Base-by-base conservation (phyloP, 2,329 filamentous ascomycete species). In the Ophiocordyceps camponoti-saundersi region DNA sequence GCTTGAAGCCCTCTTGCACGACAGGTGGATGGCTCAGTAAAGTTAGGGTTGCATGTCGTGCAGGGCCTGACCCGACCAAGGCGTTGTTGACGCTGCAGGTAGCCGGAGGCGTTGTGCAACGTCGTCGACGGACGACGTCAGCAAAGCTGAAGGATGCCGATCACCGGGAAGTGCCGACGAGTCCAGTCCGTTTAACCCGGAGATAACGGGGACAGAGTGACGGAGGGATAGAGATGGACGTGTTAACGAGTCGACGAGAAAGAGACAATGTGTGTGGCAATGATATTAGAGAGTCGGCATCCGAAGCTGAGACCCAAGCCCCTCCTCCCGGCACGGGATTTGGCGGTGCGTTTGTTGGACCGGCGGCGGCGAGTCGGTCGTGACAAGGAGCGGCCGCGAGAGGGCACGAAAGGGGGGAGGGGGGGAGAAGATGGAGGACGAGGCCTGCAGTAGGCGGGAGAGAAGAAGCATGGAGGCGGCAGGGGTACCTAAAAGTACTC, bases 11-110 rank as follows among this genome's bases (percentile, higher is more conserved):
- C n/a, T 30, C 26, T 29, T 12, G 26, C 15, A 16, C 43, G 43
- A 44, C 40, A 42, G 18, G 26, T 32, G 23, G 22, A 44, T n/a
- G 30, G 30, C 15, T 30, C 30, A 20, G 39, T 18, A 41, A 6
- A 13, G n/a, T n/a, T 41, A 26, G 26, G 16, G 18, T 51, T 44
- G 53, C 53, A 55, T 55, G 48, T 48, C 50, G 52, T 51, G 51
- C 48, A 47, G 52, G n/a, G n/a, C n/a, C n/a, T n/a, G n/a, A n/a
- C n/a, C n/a, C n/a, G n/a, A 46, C 42, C 46, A 48, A 39, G 30
- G 15, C 23, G 39, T 22, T 18, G 23, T 30, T 44, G 21, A 39
- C 16, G 39, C 26, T 42, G 29, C 39, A 21, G 44, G 48, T 36
- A 18, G 42, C 23, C 20, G 22, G 44, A 50, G 32, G 20, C 42